These are phyloP conservation scores for Xylaria nigripes DNA, from an alignment of 495 filamentous ascomycete genomes.

Conservation along the genomic window DNA sequence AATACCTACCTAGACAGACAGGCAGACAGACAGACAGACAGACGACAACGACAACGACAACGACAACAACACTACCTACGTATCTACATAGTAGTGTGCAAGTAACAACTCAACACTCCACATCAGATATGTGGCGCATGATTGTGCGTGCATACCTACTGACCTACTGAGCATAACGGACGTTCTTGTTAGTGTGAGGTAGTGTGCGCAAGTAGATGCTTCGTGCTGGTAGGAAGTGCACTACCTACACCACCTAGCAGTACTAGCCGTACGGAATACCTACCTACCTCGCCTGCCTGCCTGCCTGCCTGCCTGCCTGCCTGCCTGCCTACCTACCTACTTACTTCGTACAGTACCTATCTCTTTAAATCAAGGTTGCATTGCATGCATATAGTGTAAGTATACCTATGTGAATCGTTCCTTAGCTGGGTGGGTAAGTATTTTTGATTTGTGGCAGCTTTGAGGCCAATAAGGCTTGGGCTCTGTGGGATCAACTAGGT, in stretches of 20 bases:
- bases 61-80: too few relatives aligned
- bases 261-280: too few relatives aligned
- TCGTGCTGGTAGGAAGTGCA: too few relatives aligned
- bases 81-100: too few relatives aligned
- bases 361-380: background rate
- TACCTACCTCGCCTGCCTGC: too few relatives aligned
- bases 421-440: background rate
- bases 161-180: background rate
- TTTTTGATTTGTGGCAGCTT: background rate
- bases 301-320: too few relatives aligned
- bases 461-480: conserved; percentile 3
- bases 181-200: too few relatives aligned
- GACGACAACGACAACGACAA: background rate
- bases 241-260: too few relatives aligned
- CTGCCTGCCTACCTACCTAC: too few relatives aligned
- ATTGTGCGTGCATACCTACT: background rate
- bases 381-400: background rate
- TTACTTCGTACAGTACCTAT: background rate
- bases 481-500: background rate
- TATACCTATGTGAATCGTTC: background rate
- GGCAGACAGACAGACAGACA: too few relatives aligned
- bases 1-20: too few relatives aligned
- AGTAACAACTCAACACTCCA: background rate
- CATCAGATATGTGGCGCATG: background rate
- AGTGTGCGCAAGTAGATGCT: too few relatives aligned